Evolutionary conservation across 805 yeast genomes (phyloP), one percentile per base, ranked within the genome.

Genomic region (Barnettozyma californica): DNA sequence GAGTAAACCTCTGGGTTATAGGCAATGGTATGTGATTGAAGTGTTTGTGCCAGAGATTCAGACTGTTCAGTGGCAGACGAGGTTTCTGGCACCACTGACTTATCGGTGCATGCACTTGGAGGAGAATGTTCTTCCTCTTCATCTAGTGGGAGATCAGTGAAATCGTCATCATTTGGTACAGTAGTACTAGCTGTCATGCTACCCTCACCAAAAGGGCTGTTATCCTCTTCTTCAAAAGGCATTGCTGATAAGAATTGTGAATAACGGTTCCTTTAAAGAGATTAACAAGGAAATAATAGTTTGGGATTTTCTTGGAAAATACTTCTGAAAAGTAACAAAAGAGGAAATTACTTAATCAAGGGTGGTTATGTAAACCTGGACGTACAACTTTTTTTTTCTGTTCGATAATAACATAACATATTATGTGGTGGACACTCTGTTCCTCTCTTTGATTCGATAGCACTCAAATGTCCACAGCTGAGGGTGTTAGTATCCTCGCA

Each of bases 1-100:
- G 53, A 46, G 40, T 56, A 61, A 35, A 53, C 21, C 16, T 61
- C 67, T 8, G 65, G 67, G 43, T 62, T 52, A 43, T 64, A 64
- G 2, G 59, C 66, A 36, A 54, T 54, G 1, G 65, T 58, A 11
- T 45, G 43, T 7, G 51, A 40, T 1, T 39, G 23, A 5, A 16
- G 16, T 14, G 27, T 39, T 19, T 51, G 35, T 7, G 54, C 43
- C 9, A 26, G 21, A 5, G 51, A 13, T 19, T 43, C 43, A 10
- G 51, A 38, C 13, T 41, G 34, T 4, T 38, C 36, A n/a, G 35
- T 23, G 18, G 42, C 25, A 23, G 47, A 18, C 6, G 40, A 19
- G 1, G 18, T 18, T 16, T 42, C 42, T 19, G 50, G 36, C 19
- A 34, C 29, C 3, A n/a, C 53, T 46, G 56, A 47, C 41, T 46